phyloP scores from a whole-genome alignment of 164 flowering plant genomes.

The Cinnamomum micranthum region DNA sequence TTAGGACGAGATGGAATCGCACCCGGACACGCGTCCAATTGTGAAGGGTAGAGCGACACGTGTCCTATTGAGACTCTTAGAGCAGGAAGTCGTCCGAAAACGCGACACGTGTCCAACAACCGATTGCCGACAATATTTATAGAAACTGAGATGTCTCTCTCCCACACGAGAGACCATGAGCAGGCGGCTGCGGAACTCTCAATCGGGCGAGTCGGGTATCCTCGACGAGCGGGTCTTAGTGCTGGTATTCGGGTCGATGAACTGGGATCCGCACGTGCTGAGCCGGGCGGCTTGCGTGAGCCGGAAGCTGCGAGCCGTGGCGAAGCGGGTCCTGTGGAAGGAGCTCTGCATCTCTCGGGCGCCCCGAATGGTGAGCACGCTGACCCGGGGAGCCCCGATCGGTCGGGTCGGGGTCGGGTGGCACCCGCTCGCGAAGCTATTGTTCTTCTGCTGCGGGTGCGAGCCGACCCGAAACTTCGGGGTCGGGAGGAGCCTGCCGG shows the following conservation, averaged over 20 bases:
- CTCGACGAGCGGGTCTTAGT: slow-evolving; percentile 58
- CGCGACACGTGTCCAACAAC: neutral
- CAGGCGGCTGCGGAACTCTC: neutral
- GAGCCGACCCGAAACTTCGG: slow-evolving; percentile 43
- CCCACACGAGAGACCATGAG: slow-evolving; percentile 13
- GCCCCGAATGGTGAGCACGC: slow-evolving; percentile 45
- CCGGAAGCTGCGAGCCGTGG: slow-evolving; percentile 64
- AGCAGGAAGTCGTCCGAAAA: no score
- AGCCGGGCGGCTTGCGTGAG: slow-evolving; percentile 56
- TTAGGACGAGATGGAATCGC: neutral
- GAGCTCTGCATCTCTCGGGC: slow-evolving; percentile 63
- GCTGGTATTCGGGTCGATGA: slow-evolving; percentile 46
- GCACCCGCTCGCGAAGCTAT: slow-evolving; percentile 71
- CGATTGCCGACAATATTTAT: neutral
- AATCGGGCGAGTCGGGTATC: slow-evolving; percentile 39
- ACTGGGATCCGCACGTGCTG: slow-evolving; percentile 64
- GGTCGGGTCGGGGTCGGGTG: slow-evolving; percentile 58
- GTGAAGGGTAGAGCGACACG: neutral
- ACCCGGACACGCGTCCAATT: neutral
- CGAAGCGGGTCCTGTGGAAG: slow-evolving; percentile 68
- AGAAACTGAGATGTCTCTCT: slow-evolving; percentile 13
- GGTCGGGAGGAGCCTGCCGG: slow-evolving; percentile 35
- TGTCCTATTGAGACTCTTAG: neutral
- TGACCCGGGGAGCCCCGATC: slow-evolving; percentile 31
- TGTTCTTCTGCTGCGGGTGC: slow-evolving; percentile 79